Base-by-base conservation (phyloP, 2,329 filamentous ascomycete species). In the Zopfia rhizophila region DNA sequence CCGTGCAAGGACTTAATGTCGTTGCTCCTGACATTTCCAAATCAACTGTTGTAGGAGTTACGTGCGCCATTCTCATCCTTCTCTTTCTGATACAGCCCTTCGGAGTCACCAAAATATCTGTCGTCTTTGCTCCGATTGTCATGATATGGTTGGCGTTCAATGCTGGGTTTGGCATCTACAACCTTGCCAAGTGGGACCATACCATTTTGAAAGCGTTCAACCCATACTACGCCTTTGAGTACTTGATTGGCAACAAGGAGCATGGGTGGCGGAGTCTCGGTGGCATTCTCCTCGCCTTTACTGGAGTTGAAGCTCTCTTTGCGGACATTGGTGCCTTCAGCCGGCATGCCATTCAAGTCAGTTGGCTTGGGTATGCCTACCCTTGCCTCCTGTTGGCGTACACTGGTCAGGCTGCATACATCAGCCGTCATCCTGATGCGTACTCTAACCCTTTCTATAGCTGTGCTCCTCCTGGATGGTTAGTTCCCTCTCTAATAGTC, bases 301-400 rank as follows among this genome's bases (percentile, higher is more conserved):
- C 89, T 2, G 88, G 69, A 30, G 86, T 89, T n/a, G 89, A 91
- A 65, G 87, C 88, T 1, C 76, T 92, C 1, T 92, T 91, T 62
- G 88, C 89, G 3, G 88, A 92, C 58, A 76, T 92, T 5, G 89
- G 88, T 23, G 89, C 89, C 16, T 92, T 92, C 67, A 83, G 81
- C 66, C 79, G 82, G 38, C 58, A 49, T 16, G 87, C 89, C 0
- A 84, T 92, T 38, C 88, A 90, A 63, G 76, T 91, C 12, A 87
- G 82, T 30, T 92, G 89, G 89, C 73, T 91, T 3, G 76, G 78
- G 38, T 85, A 84, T 55, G 81, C 82, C 2, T 89, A 85, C 51
- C 89, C 89, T 0, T 90, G 87, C 59, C 75, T 87, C 8, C 65
- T 88, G 1, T 65, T 88, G 10, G 82, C 84, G 1, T 90, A 91